These are phyloP conservation scores for Aleurites moluccanus DNA, from an alignment of 441 rosid genomes.

Conservation along the genomic window DNA sequence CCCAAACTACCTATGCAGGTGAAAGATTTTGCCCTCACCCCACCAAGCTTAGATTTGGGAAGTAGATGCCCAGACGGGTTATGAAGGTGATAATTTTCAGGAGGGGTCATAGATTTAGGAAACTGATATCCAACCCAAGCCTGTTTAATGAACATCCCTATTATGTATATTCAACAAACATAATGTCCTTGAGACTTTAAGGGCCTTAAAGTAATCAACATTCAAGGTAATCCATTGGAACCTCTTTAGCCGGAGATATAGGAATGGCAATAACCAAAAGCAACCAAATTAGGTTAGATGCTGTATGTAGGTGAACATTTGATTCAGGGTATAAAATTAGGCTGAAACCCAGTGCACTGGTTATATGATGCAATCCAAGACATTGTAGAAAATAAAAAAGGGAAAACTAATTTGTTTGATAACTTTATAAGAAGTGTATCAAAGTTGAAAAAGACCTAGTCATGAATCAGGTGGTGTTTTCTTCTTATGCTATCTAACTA, in stretches of 20 bases:
- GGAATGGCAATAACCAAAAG: not conserved
- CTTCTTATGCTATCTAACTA: not conserved
- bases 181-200: not conserved
- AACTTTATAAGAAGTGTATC: not conserved
- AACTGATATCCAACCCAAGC: not conserved
- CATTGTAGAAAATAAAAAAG: not conserved
- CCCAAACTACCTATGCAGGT: not conserved
- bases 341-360: not conserved
- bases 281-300: not conserved
- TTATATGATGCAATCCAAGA: not conserved
- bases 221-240: not conserved
- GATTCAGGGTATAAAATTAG: not conserved
- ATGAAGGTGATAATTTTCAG: not conserved
- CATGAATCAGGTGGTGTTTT: not conserved
- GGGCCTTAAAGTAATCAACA: not conserved
- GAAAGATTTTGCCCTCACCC: not conserved
- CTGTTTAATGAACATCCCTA: not conserved
- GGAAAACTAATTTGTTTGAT: not conserved
- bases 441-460: not conserved
- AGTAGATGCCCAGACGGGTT: not conserved
- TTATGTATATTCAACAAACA: not conserved
- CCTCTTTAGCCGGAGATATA: not conserved
- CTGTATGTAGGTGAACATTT: not conserved
- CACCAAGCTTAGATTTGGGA: not conserved
- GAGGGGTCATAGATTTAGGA: not conserved